Percentiles rank a stretch among this genome's conserved stretches.
These are phyloP conservation scores for Boletus subparvulus DNA, from an alignment of 768 basidiomycete species.

Conservation along the genomic window DNA sequence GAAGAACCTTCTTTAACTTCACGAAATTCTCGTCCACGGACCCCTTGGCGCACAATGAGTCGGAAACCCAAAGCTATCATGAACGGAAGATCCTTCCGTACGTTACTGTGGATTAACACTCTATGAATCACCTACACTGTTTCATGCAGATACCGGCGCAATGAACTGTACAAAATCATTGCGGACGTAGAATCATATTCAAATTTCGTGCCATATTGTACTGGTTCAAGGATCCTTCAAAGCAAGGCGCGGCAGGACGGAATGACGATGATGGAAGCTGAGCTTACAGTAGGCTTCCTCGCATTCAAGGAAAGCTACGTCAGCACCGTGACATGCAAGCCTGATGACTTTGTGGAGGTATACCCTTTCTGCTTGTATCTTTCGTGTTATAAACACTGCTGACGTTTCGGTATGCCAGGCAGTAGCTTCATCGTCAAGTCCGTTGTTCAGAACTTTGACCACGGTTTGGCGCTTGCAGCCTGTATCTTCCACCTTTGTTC, in stretches of 20 bases:
- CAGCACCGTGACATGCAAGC: slow-evolving; percentile 78
- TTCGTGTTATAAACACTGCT: slow-evolving; percentile 1
- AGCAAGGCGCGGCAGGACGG: slow-evolving; percentile 29
- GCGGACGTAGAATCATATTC: slow-evolving; percentile 86
- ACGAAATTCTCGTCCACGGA: slow-evolving; percentile 48
- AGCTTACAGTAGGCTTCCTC: slow-evolving; percentile 87
- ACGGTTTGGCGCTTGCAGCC: slow-evolving; percentile 78
- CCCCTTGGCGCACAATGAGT: slow-evolving; percentile 33
- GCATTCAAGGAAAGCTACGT: slow-evolving; percentile 85
- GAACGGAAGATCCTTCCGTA: slow-evolving; percentile 89
- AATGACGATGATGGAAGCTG: slow-evolving; percentile 66
- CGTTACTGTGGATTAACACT: slow-evolving; percentile 34
- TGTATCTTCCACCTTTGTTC: slow-evolving; percentile 43
- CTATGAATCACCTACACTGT: slow-evolving; percentile 9
- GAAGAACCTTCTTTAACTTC: slow-evolving; percentile 48
- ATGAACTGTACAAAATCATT: slow-evolving; percentile 82
- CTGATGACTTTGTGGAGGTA: slow-evolving; percentile 75
- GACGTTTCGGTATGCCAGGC: slow-evolving; percentile 47
- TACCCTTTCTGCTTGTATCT: slow-evolving; percentile 1
- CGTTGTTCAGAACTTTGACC: slow-evolving; percentile 68
- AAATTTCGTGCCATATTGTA: slow-evolving; percentile 88
- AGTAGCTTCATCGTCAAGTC: slow-evolving; percentile 65
- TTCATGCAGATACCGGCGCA: slow-evolving; percentile 63
- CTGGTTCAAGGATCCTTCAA: slow-evolving; percentile 61
- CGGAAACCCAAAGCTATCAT: slow-evolving; percentile 62